These are phyloP conservation scores for Solanum chacoense DNA, from an alignment of 305 asterid species.

Conservation along the genomic window DNA sequence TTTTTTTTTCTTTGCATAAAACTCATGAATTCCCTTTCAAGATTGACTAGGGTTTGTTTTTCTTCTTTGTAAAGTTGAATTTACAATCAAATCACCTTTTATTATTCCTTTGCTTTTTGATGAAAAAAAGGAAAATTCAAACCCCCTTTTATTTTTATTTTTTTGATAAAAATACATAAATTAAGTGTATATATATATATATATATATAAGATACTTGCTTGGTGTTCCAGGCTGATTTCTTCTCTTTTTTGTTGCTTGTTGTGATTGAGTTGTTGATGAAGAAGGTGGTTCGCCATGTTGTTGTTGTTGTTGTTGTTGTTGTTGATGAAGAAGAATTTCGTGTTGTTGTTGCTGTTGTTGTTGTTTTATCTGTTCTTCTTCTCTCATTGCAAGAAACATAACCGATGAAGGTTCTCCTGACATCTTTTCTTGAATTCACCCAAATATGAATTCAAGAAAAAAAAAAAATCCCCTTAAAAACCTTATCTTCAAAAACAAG, in stretches of 20 bases:
- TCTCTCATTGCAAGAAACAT: constrained; percentile 43
- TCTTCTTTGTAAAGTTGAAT: neutral
- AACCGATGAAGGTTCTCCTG: constrained; percentile 39
- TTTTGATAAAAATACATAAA: neutral
- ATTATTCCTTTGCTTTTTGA: neutral
- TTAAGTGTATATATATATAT: neutral
- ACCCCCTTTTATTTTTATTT: neutral
- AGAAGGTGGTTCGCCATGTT: constrained; percentile 6
- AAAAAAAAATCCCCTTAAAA: neutral
- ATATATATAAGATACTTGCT: constrained; percentile 37
- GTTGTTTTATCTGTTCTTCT: constrained; percentile 9
- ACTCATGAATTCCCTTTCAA: neutral
- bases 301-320: constrained; percentile 9
- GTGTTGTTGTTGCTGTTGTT: neutral
- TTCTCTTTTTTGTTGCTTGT: constrained; percentile 27
- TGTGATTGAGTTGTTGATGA: constrained; percentile 14
- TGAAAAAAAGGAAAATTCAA: neutral
- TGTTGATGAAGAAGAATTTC: neutral
- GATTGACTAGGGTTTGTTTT: neutral
- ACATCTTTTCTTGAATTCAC: constrained; percentile 18
- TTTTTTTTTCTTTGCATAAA: neutral
- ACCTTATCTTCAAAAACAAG: neutral
- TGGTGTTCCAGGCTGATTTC: constrained; percentile 83
- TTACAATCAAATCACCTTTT: neutral
- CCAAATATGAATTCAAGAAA: neutral